Base-by-base conservation (phyloP, 768 basidiomycete genomes). In the Clathrus columnatus region DNA sequence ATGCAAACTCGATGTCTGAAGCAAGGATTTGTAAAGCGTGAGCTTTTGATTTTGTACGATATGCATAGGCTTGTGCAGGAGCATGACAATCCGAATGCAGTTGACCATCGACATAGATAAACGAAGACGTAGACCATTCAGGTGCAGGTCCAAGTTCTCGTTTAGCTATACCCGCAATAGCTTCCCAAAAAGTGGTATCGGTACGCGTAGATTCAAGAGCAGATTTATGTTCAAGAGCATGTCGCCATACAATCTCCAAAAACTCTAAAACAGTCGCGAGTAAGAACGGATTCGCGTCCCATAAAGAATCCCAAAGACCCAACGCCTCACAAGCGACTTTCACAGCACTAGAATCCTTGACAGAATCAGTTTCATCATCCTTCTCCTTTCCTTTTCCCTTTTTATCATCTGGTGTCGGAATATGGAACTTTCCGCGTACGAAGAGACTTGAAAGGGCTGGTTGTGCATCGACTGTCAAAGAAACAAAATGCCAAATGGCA, bases 391-490 rank as follows among this genome's bases (percentile, higher is more conserved):
- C 73, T 62, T 75, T 78, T 32, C 54, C 59, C 52, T 68, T 60
- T 21, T 62, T 58, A 23, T 50, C 29, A 20, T 52, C 54, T 14
- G 56, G 63, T 29, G 61, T 65, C 2, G 80, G 77, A 3, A 75
- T 69, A 48, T 76, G 77, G 60, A 89, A 85, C 42, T 80, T 77
- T 2, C 91, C 91, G 0, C 82, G 77, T 28, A 93, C 83, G 57
- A 93, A 83, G 24, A 96, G 72, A 52, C 82, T 76, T 1, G 87
- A 83, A 4, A 95, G 73, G 0, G 93, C 91, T 0, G 94, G 91
- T 64, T 93, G 91, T 58, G 84, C 85, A 61, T 89, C 84, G 14
- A 94, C 81, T 1, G 88, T 84, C 17, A 89, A 74, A 0, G 87
- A 71, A 36, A 95, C 83, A 60, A 95, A 85, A 59, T 78, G 79